Conservation (phyloP, 306 rosid species). For the Citrullus colocynthis region DNA sequence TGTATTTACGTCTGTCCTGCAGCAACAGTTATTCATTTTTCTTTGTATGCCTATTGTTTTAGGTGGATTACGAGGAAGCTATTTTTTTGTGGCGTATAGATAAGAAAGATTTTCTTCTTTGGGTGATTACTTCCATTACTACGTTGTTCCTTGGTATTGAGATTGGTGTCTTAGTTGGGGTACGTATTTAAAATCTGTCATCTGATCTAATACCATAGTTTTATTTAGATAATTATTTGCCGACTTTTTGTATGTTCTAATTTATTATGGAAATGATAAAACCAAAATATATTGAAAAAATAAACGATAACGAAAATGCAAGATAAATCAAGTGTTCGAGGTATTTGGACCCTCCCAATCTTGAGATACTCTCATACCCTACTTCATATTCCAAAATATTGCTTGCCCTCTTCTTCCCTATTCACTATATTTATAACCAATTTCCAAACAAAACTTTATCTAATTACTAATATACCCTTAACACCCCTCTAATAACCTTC, state of each 20-base stretch:
- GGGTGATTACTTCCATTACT: conserved; percentile 68
- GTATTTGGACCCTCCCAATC: no score
- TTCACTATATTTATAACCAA: no score
- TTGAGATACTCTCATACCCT: no score
- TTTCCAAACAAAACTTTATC: no score
- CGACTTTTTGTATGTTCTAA: conserved; percentile 1
- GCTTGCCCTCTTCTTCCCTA: no score
- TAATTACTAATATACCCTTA: no score
- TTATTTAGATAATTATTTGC: not conserved
- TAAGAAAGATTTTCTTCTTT: conserved; percentile 92
- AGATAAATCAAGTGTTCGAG: no score
- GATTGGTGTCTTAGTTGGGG: conserved; percentile 94
- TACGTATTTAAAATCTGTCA: conserved; percentile 26
- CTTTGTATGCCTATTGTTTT: conserved; percentile 21
- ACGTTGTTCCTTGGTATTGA: conserved; percentile 92
- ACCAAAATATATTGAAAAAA: no score
- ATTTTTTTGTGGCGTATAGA: conserved; percentile 85
- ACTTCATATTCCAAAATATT: no score
- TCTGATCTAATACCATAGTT: not conserved
- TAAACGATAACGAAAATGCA: no score
- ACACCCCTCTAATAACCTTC: no score
- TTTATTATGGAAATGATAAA: not conserved
- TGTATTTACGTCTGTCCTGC: not conserved
- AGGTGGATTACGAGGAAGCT: conserved; percentile 91
- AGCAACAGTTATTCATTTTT: conserved; percentile 7